Evolutionary conservation across 2,329 filamentous ascomycete species (phyloP).

Genomic region (Fusarium cicatricum): DNA sequence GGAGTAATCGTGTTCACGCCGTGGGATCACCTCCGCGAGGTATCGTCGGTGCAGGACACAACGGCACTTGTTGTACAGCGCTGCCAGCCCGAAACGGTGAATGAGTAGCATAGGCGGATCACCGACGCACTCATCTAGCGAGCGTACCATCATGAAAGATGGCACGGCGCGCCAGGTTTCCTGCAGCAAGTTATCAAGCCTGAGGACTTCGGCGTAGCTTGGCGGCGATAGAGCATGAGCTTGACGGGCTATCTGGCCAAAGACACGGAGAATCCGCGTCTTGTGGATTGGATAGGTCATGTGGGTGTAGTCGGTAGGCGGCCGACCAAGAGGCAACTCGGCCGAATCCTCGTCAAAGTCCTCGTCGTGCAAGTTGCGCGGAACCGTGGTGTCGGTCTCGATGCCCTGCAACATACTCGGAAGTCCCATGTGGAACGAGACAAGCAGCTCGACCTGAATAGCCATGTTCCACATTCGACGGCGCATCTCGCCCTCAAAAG

Average conservation of each 20-base stretch:
- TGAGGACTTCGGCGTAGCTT: constrained; percentile 58
- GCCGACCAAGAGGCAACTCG: constrained; percentile 64
- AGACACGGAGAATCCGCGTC: constrained; percentile 55
- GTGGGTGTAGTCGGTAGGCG: constrained; percentile 66
- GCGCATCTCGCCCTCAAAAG: constrained; percentile 64
- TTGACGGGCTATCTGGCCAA: constrained; percentile 59
- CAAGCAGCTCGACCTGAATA: constrained; percentile 68
- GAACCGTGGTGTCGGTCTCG: constrained; percentile 69
- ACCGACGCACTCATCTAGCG: constrained; percentile 58
- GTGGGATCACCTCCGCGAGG: constrained; percentile 53
- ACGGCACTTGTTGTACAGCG: constrained; percentile 63
- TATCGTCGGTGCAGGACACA: constrained; percentile 65
- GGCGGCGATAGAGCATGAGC: constrained; percentile 59
- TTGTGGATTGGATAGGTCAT: constrained; percentile 65
- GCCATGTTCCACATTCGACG: constrained; percentile 62
- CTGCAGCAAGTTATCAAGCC: constrained; percentile 56
- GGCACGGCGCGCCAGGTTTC: constrained; percentile 58
- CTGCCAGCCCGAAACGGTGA: constrained; percentile 61
- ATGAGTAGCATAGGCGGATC: constrained; percentile 58
- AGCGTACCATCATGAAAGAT: constrained; percentile 56
- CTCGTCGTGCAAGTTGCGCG: constrained; percentile 70
- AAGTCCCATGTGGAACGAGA: constrained; percentile 73
- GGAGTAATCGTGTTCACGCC: constrained; percentile 60
- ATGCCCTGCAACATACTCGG: constrained; percentile 71
- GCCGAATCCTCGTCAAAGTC: constrained; percentile 67